These are phyloP conservation scores for Litsea cubeba DNA, from an alignment of 164 flowering plant genomes.

Conservation along the genomic window DNA sequence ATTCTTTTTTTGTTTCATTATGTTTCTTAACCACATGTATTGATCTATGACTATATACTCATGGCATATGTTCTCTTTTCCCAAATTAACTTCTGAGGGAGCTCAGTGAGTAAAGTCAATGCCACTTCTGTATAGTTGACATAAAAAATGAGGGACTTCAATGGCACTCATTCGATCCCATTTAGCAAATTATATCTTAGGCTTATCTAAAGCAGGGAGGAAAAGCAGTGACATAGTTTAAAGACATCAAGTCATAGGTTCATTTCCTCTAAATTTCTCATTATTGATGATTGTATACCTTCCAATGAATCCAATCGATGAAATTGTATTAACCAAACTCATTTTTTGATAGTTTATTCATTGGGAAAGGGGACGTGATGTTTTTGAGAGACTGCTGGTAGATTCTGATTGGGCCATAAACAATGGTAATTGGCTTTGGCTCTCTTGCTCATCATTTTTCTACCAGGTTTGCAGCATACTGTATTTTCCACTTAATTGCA, in stretches of 20 bases:
- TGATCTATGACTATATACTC: background rate
- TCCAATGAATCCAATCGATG: background rate
- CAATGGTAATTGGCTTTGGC: constrained; percentile 96
- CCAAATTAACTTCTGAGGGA: background rate
- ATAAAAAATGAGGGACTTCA: background rate
- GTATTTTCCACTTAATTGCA: background rate
- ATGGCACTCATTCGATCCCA: background rate
- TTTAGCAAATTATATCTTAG: background rate
- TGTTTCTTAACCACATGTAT: background rate
- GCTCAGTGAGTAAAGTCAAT: background rate
- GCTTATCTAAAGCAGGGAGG: background rate
- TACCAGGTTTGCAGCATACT: constrained; percentile 57
- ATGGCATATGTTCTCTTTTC: no score
- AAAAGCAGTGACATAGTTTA: no score
- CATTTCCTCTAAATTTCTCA: background rate
- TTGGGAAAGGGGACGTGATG: constrained; percentile 96
- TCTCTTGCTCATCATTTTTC: constrained; percentile 94
- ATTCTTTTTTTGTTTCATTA: no score
- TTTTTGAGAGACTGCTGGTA: constrained; percentile 84
- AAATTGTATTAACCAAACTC: background rate
- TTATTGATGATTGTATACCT: background rate
- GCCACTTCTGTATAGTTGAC: background rate
- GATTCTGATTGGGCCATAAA: constrained; percentile 98
- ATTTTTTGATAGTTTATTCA: constrained; percentile 61
- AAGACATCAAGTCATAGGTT: no score